phyloP scores from a whole-genome alignment of 345 rosid genomes.

The Aethionema arabicum region DNA sequence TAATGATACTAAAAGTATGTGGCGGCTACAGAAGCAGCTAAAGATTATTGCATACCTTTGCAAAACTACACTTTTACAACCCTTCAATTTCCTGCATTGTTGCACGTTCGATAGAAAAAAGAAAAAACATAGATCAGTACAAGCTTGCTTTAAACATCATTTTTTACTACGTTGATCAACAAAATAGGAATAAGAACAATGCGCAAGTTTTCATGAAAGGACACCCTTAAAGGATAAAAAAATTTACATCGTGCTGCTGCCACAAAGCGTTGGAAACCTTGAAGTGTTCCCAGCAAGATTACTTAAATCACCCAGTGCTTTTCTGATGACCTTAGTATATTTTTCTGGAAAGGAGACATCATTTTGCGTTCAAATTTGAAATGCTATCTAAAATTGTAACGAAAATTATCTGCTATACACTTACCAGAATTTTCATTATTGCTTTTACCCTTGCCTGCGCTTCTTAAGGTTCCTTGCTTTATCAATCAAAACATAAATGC shows the following conservation, averaged over 20 bases:
- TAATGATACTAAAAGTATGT: background rate
- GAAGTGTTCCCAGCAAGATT: constrained; percentile 42
- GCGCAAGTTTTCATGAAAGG: constrained; percentile 8
- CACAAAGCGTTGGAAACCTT: constrained; percentile 41
- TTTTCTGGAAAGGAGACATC: constrained; percentile 41
- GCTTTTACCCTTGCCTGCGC: constrained; percentile 42
- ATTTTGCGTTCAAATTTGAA: constrained; percentile 9
- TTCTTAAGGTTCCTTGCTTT: constrained; percentile 43
- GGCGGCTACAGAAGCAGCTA: constrained; percentile 2
- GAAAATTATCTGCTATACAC: constrained; percentile 18
- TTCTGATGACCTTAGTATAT: constrained; percentile 48
- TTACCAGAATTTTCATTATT: constrained; percentile 46
- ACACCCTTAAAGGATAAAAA: constrained; percentile 23
- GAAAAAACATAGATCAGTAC: constrained; percentile 10
- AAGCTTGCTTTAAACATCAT: background rate
- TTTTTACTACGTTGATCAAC: no score
- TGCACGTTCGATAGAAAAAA: constrained; percentile 3
- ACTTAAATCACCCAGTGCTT: constrained; percentile 76
- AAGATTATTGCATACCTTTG: constrained; percentile 28
- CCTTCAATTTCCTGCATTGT: constrained; percentile 40
- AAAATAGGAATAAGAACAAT: background rate
- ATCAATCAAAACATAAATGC: constrained; percentile 15
- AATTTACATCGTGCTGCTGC: constrained; percentile 57
- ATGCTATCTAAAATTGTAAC: background rate
- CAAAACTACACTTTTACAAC: constrained; percentile 24